phyloP scores from a whole-genome alignment of 2,329 filamentous ascomycete species.

The Plectosphaerella plurivora region DNA sequence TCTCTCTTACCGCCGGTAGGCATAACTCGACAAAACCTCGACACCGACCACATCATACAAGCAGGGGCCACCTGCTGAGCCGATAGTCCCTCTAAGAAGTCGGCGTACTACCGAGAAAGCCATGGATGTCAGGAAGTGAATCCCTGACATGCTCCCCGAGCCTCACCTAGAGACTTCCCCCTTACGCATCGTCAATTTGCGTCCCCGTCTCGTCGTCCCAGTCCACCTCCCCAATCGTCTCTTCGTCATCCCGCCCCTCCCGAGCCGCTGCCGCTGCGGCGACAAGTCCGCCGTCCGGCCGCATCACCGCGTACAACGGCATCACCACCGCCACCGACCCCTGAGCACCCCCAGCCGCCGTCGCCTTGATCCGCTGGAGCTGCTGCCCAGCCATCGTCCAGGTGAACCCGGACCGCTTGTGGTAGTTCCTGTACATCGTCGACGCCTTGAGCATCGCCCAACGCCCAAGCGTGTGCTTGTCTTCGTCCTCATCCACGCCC shows the following conservation, averaged over 20 bases:
- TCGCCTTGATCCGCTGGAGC: slow-evolving; percentile 42
- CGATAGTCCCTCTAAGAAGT: too few species aligned
- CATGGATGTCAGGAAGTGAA: too few species aligned
- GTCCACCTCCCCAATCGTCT: slow-evolving; percentile 3
- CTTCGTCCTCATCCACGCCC: too few species aligned
- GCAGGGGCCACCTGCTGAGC: too few species aligned
- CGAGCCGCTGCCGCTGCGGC: slow-evolving; percentile 12
- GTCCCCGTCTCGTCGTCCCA: slow-evolving; percentile 5
- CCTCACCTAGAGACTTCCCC: background rate
- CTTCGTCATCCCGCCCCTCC: slow-evolving; percentile 5
- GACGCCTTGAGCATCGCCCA: slow-evolving; percentile 51
- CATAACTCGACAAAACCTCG: too few species aligned
- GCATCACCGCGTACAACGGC: slow-evolving; percentile 27
- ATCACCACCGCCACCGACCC: slow-evolving; percentile 27
- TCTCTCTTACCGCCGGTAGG: too few species aligned
- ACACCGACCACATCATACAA: too few species aligned
- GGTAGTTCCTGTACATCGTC: slow-evolving; percentile 35
- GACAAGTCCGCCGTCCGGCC: slow-evolving; percentile 27
- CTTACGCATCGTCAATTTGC: slow-evolving; percentile 1
- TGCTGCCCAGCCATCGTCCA: slow-evolving; percentile 47
- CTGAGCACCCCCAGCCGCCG: slow-evolving; percentile 8
- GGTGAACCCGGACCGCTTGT: slow-evolving; percentile 23
- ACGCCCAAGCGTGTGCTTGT: background rate
- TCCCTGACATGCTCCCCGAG: too few species aligned
- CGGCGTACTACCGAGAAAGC: too few species aligned